These are phyloP conservation scores for Ustilago hordei DNA, from an alignment of 1,284 basidiomycete genomes.

Conservation along the genomic window DNA sequence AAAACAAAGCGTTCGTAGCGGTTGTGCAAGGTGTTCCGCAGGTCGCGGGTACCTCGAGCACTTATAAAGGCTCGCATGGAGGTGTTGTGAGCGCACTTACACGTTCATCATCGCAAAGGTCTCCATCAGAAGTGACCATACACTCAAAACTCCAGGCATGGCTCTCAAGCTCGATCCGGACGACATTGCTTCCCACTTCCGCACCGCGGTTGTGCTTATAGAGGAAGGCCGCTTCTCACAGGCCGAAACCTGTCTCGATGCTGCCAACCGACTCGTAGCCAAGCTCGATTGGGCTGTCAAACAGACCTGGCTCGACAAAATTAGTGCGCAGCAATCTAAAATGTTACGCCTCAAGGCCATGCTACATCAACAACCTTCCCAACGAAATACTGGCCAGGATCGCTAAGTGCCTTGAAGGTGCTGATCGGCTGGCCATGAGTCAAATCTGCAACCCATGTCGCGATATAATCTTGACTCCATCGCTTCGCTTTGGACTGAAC, in stretches of 20 bases:
- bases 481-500: background rate
- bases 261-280: too few species aligned
- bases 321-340: background rate
- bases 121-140: background rate
- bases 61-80: background rate
- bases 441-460: conserved; percentile 2
- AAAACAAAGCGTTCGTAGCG: too few species aligned
- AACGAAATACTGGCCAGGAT: conserved; percentile 1
- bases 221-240: background rate
- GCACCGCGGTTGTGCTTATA: background rate
- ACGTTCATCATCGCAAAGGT: background rate
- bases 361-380: background rate
- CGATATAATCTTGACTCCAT: background rate
- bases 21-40: too few species aligned
- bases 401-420: background rate
- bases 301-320: background rate
- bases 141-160: background rate
- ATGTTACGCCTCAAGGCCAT: background rate
- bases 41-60: background rate
- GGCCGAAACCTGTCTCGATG: background rate
- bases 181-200: background rate
- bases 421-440: background rate
- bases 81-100: background rate
- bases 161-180: background rate
- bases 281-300: background rate